Conservation (phyloP, 805 yeast species). For the Tanozyma kutaoensis region DNA sequence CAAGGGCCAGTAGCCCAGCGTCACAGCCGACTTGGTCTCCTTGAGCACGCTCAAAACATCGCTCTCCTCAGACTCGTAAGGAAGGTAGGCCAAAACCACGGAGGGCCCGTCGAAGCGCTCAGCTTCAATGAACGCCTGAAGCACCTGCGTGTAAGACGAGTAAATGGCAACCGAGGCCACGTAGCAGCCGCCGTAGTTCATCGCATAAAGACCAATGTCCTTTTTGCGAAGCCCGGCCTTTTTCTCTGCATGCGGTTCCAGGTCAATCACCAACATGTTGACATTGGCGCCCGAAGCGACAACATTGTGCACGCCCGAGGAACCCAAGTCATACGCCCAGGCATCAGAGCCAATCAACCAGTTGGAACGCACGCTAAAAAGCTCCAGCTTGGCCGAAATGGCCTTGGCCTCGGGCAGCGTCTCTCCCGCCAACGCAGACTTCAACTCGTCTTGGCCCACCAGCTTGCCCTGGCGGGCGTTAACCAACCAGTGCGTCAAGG, state of each 20-base stretch:
- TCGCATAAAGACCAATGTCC: constrained; percentile 87
- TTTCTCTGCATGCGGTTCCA: constrained; percentile 48
- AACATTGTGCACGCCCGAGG: constrained; percentile 82
- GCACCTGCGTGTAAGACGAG: constrained; percentile 84
- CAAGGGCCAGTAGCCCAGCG: constrained; percentile 93
- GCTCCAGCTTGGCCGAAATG: constrained; percentile 32
- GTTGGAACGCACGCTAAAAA: constrained; percentile 34
- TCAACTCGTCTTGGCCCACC: constrained; percentile 15
- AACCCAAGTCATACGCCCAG: constrained; percentile 89
- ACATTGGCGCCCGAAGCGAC: constrained; percentile 63
- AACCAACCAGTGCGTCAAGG: too few relatives aligned
- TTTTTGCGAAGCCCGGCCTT: constrained; percentile 53
- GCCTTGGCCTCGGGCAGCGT: constrained; percentile 25
- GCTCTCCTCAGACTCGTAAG: constrained; percentile 52
- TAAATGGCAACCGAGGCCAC: constrained; percentile 93
- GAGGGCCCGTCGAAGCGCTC: constrained; percentile 83
- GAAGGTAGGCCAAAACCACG: constrained; percentile 79
- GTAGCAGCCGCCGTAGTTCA: constrained; percentile 81
- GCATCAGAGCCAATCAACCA: constrained; percentile 94
- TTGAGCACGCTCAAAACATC: constrained; percentile 63
- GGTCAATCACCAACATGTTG: constrained; percentile 78
- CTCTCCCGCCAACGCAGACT: constrained; percentile 17
- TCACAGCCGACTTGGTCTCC: constrained; percentile 83
- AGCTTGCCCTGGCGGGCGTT: constrained; percentile 26
- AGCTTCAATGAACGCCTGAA: constrained; percentile 87